A percentile compares a stretch with the other conserved stretches of the same genome.
phyloP scores from a whole-genome alignment of 129 eudicot species.

The Artemisia annua region DNA sequence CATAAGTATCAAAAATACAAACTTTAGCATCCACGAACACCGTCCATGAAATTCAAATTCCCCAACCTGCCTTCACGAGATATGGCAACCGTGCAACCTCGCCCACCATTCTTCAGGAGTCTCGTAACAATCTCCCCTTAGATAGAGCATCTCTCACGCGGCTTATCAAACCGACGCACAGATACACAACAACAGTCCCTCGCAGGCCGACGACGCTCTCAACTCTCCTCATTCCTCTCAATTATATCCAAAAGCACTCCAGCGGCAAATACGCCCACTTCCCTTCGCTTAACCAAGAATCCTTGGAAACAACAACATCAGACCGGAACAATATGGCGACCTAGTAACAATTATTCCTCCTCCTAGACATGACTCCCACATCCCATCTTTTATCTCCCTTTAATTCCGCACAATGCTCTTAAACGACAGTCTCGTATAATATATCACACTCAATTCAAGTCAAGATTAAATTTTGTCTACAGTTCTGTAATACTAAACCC shows the following conservation, averaged over 20 bases:
- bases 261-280: conserved; percentile 90
- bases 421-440: conserved; percentile 59
- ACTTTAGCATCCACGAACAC: not conserved
- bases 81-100: conserved; percentile 81
- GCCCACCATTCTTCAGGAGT: conserved; percentile 93
- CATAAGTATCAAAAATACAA: not conserved
- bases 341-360: conserved; percentile 56
- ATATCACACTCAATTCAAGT: not conserved
- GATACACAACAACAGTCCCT: conserved; percentile 64
- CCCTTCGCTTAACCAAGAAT: conserved; percentile 56
- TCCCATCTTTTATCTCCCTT: conserved; percentile 55
- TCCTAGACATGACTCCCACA: conserved; percentile 59
- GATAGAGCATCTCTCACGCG: conserved; percentile 90
- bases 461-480: not conserved
- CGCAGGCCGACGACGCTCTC: conserved; percentile 87
- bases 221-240: conserved; percentile 69
- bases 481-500: not conserved
- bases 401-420: conserved; percentile 54
- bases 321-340: conserved; percentile 68
- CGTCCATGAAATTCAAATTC: not conserved
- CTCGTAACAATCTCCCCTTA: conserved; percentile 80
- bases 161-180: conserved; percentile 87
- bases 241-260: conserved; percentile 84
- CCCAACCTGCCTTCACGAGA: conserved; percentile 82
- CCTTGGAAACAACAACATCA: conserved; percentile 44